Conservation (phyloP, 495 filamentous ascomycete species). For the Stereocaulon alpinum region DNA sequence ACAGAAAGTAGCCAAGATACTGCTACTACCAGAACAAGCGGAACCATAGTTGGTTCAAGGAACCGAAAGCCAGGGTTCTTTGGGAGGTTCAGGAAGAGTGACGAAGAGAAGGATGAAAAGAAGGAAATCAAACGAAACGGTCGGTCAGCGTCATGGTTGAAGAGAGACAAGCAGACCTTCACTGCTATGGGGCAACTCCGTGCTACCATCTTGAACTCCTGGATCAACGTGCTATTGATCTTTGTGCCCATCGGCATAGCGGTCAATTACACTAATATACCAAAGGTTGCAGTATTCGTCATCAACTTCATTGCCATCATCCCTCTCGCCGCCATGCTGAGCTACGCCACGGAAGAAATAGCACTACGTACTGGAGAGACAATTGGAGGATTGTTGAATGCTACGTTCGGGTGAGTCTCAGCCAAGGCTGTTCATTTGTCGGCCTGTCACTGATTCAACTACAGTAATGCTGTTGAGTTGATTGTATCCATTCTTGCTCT, state of each 20-base stretch:
- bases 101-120: background rate
- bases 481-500: constrained; percentile 85
- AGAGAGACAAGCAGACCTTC: constrained; percentile 36
- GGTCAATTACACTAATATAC: constrained; percentile 21
- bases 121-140: constrained; percentile 22
- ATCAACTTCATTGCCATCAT: constrained; percentile 29
- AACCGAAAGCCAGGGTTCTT: constrained; percentile 1
- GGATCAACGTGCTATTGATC: constrained; percentile 75
- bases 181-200: constrained; percentile 60
- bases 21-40: constrained; percentile 8
- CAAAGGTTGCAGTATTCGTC: constrained; percentile 22
- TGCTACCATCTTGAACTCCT: constrained; percentile 64
- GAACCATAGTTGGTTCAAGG: background rate
- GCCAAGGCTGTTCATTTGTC: constrained; percentile 15
- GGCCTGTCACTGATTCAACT: background rate
- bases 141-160: constrained; percentile 24
- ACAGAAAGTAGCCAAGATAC: constrained; percentile 19
- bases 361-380: constrained; percentile 61
- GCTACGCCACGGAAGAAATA: constrained; percentile 47
- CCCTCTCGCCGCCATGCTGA: constrained; percentile 45
- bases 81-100: background rate
- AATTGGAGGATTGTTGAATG: constrained; percentile 77
- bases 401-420: constrained; percentile 63
- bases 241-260: constrained; percentile 60
- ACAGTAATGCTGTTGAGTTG: constrained; percentile 79